Evolutionary conservation across 1,284 basidiomycete species (phyloP), one percentile per base, ranked within the genome.

Genomic region (Naganishia albida): DNA sequence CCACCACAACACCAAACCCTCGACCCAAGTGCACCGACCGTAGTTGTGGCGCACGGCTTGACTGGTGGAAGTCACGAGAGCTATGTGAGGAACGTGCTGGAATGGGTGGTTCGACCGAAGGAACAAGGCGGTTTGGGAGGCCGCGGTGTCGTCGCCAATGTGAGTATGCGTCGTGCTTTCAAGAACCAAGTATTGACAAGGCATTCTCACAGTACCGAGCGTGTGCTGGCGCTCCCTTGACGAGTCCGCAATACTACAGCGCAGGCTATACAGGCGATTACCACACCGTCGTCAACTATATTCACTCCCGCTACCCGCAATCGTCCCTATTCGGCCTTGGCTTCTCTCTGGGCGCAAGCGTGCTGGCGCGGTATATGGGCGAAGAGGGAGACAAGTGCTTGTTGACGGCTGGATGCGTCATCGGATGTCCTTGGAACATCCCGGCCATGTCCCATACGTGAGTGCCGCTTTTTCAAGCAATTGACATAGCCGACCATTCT

Each of bases 271-370:
- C 92, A 13, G 87, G 91, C 69, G 94, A 98, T 79, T 81, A 94
- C 40, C 86, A 91, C 51, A 86, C 86, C 63, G 89, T 91, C 0
- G 78, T 94, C 50, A 83, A 89, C 73, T 89, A 90, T 78, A 85
- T 98, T 59, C 83, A 87, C 6, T 78, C 85, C 66, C 79, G 81
- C 66, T 94, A 88, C 72, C 93, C 96, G 2, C 79, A 84, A 25
- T 91, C 93, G 0, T 89, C 88, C 7, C 80, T 98, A 44, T 81
- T 94, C 39, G 95, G 91, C 13, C 80, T 96, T 30, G 93, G 93
- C 7, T 99, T 97, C 81, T 96, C 92, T 2, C 85, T 99, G 52
- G 96, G 95, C 57, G 91, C 93, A 43, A 91, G 92, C 73, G 88
- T 98, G 48, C 80, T 99, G 68, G 88, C 91, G n/a, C 85, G 91